These are phyloP conservation scores for Penicillium crystallinum DNA, from an alignment of 495 filamentous ascomycete genomes.

Conservation along the genomic window DNA sequence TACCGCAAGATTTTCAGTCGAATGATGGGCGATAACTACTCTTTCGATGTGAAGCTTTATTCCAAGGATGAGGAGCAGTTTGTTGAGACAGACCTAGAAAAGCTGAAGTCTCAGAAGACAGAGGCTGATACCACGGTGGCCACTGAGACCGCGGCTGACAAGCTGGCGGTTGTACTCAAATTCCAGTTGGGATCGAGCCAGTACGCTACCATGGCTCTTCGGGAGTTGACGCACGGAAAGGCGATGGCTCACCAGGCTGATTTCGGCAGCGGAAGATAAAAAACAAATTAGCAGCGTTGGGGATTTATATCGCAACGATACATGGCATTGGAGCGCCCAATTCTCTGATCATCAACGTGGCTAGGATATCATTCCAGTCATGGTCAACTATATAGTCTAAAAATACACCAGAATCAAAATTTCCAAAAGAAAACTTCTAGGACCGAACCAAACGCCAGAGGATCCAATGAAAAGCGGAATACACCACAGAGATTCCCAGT, in stretches of 20 bases:
- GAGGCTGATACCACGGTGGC: background rate
- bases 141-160: constrained; percentile 27
- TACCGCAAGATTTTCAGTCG: constrained; percentile 82
- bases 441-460: background rate
- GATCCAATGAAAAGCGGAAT: background rate
- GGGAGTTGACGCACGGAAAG: constrained; percentile 76
- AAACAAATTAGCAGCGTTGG: background rate
- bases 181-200: constrained; percentile 80
- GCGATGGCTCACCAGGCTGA: constrained; percentile 62
- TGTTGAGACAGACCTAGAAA: constrained; percentile 77
- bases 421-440: background rate
- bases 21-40: constrained; percentile 50
- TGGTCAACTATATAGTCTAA: background rate
- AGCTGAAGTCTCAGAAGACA: constrained; percentile 22
- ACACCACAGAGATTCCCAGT: background rate
- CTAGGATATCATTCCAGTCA: background rate
- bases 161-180: constrained; percentile 78
- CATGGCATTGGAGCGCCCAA: background rate
- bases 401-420: background rate
- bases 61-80: constrained; percentile 70
- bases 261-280: constrained; percentile 44
- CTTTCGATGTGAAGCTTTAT: constrained; percentile 66
- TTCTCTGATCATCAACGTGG: background rate
- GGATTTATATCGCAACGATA: background rate
- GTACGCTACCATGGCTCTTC: constrained; percentile 90